Conservation (phyloP, 768 basidiomycete genomes). For the Kwoniella mangroviensis region DNA sequence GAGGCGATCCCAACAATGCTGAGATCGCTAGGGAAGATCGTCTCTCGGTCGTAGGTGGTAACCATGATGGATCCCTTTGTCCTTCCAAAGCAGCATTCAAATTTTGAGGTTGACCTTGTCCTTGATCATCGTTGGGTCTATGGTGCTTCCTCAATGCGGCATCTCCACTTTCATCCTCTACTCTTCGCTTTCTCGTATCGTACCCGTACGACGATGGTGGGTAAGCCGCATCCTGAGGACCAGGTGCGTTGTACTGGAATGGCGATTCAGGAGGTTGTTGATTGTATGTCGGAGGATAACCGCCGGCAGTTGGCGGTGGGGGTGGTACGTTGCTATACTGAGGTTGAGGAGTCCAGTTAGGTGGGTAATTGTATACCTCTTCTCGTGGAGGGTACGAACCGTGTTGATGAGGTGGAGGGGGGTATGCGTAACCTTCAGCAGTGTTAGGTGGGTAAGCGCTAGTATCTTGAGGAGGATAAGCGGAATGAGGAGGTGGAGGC, state of each 20-base stretch:
- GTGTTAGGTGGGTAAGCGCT: constrained; percentile 29
- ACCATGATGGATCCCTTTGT: constrained; percentile 36
- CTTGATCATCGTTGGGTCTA: constrained; percentile 14
- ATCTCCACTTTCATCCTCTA: constrained; percentile 26
- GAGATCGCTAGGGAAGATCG: constrained; percentile 52
- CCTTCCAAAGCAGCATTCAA: constrained; percentile 27
- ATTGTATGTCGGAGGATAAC: constrained; percentile 18
- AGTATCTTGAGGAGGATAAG: constrained; percentile 32
- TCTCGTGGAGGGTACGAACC: constrained; percentile 25
- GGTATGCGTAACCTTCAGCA: constrained; percentile 36
- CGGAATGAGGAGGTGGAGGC: constrained; percentile 40
- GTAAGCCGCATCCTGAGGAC: constrained; percentile 15
- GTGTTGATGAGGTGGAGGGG: constrained; percentile 24
- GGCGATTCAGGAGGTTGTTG: constrained; percentile 40
- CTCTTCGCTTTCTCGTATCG: constrained; percentile 41
- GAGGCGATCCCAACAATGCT: constrained; percentile 49
- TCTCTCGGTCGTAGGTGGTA: constrained; percentile 46
- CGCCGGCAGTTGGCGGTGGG: constrained; percentile 36
- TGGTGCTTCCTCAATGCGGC: constrained; percentile 29
- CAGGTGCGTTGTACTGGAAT: constrained; percentile 43
- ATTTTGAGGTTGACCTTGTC: constrained; percentile 20
- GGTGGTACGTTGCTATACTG: constrained; percentile 21
- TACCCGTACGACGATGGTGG: constrained; percentile 21
- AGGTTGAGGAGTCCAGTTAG: constrained; percentile 27
- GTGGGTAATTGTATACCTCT: constrained; percentile 31